Evolutionary conservation across 768 basidiomycete genomes (phyloP), one percentile per base, ranked within the genome.

Genomic region (Myochromella boudieri): DNA sequence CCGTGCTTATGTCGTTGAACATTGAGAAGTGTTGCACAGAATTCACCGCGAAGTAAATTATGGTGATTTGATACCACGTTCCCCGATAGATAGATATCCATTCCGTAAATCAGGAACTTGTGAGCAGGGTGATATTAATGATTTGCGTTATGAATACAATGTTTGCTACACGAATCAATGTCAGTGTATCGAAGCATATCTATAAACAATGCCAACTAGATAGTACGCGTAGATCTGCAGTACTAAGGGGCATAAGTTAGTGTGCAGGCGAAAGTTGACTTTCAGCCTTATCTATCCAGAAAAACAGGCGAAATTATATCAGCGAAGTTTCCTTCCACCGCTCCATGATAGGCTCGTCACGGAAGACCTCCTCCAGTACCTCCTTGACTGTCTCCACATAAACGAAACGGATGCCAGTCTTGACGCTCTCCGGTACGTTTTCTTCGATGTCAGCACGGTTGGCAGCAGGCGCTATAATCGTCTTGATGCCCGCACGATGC

Each of bases 381-480:
- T 98, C 90, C 57, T 77, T 78, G 46, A 97, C 91, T 58, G 90
- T 87, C 60, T 97, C 92, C 37, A 97, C 95, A 62, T 95, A 98
- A 51, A 97, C 91, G 54, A 99, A 93, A 38, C 83, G 80, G 49
- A 98, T 94, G 17, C 95, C 95, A 5, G 83, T 85, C 78, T 97
- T 97, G 54, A 97, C 95, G 58, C 92, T 94, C 57, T 85, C 86
- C 0, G 93, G 94, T 0, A 98, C 95, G 61, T 98, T 98, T 74
- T 94, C 93, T 69, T 97, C 93, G 25, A 99, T 95, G 60, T 98
- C 95, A 0, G 91, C 85, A 20, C 85, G 83, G 65, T 95, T 95
- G 2, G 89, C 95, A 21, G 78, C 84, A 0, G 93, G 92, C 0
- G 88, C 88, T 6, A 95, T 65, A 56, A 93, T 88, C 0, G 87